Evolutionary conservation across 371 early-diverging fungal genomes (phyloP).

Genomic region (Cokeromyces recurvatus): DNA sequence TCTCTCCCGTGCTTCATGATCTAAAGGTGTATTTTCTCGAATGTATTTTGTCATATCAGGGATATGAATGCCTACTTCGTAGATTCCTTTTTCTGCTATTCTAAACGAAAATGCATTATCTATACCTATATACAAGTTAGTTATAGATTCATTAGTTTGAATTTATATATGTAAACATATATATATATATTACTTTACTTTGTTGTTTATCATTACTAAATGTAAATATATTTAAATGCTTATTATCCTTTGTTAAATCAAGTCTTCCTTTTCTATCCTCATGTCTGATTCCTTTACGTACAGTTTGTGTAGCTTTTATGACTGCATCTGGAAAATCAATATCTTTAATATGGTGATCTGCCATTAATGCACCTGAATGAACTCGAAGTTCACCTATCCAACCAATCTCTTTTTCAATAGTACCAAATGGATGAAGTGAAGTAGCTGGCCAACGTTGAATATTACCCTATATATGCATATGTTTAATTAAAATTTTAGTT

Average conservation of each 20-base stretch:
- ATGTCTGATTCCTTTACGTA: background rate
- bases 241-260: constrained; percentile 16
- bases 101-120: constrained; percentile 28
- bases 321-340: constrained; percentile 22
- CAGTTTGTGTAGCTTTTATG: constrained; percentile 8
- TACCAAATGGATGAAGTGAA: constrained; percentile 40
- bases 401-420: constrained; percentile 36
- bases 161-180: too few relatives aligned
- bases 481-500: too few relatives aligned
- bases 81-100: constrained; percentile 18
- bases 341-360: constrained; percentile 38
- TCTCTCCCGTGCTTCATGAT: constrained; percentile 72
- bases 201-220: too few relatives aligned
- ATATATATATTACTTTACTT: too few relatives aligned
- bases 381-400: constrained; percentile 34
- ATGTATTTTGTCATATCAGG: constrained; percentile 89
- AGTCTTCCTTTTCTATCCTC: constrained; percentile 6
- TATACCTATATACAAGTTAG: background rate
- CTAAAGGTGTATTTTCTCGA: constrained; percentile 58
- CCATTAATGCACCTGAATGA: constrained; percentile 28
- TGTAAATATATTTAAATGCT: constrained; percentile 15
- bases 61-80: constrained; percentile 83
- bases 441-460: constrained; percentile 39
- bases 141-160: too few relatives aligned
- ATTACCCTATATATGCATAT: constrained; percentile 20